Evolutionary conservation across 2,329 filamentous ascomycete genomes (phyloP).

Genomic region (Botrytis porri): DNA sequence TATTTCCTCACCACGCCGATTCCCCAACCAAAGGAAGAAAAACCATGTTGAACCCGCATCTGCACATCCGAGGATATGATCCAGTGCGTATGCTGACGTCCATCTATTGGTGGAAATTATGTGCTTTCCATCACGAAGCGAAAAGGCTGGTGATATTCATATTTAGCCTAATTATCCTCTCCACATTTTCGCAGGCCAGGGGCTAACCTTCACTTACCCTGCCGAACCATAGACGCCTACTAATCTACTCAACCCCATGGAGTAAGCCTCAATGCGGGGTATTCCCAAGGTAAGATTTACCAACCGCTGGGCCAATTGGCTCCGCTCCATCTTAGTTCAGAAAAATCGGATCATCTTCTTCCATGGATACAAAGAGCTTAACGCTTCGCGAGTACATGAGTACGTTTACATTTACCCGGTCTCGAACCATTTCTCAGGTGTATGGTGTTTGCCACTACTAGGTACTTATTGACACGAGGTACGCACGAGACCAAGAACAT

Average conservation of each 20-base stretch:
- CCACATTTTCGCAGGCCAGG: not conserved
- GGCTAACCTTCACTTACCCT: not conserved
- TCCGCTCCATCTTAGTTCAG: not conserved
- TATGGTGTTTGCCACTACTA: not conserved
- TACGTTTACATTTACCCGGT: not conserved
- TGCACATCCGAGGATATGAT: not conserved
- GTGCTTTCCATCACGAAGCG: not conserved
- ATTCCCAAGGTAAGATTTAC: not conserved
- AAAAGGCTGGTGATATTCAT: not conserved
- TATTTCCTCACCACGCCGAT: not conserved
- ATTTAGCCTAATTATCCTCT: not conserved
- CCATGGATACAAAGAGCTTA: slow-evolving; percentile 14
- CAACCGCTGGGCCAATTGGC: not conserved
- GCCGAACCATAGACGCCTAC: not conserved
- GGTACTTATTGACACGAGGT: not conserved
- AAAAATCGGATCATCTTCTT: slow-evolving; percentile 13
- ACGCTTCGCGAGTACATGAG: not conserved
- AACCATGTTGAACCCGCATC: not conserved
- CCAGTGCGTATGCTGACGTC: not conserved
- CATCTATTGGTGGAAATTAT: slow-evolving; percentile 10
- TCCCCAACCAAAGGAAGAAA: not conserved
- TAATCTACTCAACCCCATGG: slow-evolving; percentile 1
- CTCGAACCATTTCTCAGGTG: not conserved
- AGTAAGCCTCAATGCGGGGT: slow-evolving; percentile 12
- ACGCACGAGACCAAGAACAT: not conserved